phyloP scores from a whole-genome alignment of 2,329 filamentous ascomycete genomes.

The Knufia petricola region DNA sequence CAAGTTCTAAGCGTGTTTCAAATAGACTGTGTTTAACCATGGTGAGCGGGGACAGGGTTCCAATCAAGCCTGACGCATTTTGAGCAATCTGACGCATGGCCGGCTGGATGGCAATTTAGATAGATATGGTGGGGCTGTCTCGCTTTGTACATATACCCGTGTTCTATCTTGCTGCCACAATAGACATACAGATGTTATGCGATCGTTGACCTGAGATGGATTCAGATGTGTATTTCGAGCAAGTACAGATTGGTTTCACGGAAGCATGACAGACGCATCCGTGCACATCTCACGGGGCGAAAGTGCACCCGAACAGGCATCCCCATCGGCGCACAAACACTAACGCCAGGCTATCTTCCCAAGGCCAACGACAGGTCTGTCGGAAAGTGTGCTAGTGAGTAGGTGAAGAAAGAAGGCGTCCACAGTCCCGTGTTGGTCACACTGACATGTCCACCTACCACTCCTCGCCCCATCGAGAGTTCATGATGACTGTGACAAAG shows the following conservation, averaged over 20 bases:
- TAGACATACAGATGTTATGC: no score
- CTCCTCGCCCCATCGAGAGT: background rate
- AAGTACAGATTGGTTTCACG: background rate
- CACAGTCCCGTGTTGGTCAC: background rate
- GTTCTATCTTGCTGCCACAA: no score
- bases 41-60: no score
- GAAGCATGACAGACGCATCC: background rate
- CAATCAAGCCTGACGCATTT: no score
- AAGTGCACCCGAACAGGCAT: background rate
- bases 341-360: background rate
- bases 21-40: no score
- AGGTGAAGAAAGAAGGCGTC: background rate
- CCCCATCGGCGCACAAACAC: background rate
- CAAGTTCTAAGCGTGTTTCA: slow-evolving; percentile 60
- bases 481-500: background rate
- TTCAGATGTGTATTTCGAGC: no score
- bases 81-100: no score
- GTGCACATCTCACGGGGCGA: background rate
- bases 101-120: no score
- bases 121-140: no score
- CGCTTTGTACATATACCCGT: no score
- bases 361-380: background rate
- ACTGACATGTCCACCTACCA: background rate
- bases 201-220: no score
- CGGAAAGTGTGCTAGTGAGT: background rate